These are phyloP conservation scores for Daedaleopsis nitida DNA, from an alignment of 768 basidiomycete genomes.

Conservation along the genomic window DNA sequence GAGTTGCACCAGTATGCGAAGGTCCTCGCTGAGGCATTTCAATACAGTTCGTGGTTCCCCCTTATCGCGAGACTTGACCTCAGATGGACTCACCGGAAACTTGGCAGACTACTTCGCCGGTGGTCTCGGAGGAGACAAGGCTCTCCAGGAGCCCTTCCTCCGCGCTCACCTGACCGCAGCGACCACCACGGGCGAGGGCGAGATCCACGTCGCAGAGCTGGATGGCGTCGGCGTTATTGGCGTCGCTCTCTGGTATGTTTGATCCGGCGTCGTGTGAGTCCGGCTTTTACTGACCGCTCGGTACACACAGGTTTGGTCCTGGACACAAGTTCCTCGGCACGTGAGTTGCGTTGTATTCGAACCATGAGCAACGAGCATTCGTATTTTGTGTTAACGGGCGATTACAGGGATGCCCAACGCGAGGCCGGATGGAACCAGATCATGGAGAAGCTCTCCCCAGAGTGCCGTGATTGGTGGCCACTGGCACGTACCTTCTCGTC, in stretches of 20 bases:
- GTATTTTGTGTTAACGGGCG: too few species aligned
- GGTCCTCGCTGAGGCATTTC: constrained; percentile 2
- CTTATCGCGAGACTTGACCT: not conserved
- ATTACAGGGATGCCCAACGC: not conserved
- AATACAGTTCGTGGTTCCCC: not conserved
- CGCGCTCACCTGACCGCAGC: constrained; percentile 1
- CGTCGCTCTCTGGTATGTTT: not conserved
- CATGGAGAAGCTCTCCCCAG: not conserved
- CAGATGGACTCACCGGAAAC: not conserved
- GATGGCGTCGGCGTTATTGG: not conserved
- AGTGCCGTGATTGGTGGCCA: not conserved
- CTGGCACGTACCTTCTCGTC: not conserved
- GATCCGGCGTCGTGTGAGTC: not conserved
- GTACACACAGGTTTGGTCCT: not conserved
- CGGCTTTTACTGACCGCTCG: not conserved
- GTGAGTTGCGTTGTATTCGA: not conserved
- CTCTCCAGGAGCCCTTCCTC: not conserved
- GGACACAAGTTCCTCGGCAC: not conserved
- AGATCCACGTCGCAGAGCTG: not conserved
- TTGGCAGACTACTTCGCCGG: not conserved
- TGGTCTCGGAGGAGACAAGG: not conserved
- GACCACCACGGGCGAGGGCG: not conserved
- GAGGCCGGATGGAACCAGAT: not conserved
- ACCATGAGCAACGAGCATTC: not conserved
- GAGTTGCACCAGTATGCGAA: not conserved